phyloP scores from a whole-genome alignment of 129 eudicot genomes.

The Pseudognaphalium luteoalbum region DNA sequence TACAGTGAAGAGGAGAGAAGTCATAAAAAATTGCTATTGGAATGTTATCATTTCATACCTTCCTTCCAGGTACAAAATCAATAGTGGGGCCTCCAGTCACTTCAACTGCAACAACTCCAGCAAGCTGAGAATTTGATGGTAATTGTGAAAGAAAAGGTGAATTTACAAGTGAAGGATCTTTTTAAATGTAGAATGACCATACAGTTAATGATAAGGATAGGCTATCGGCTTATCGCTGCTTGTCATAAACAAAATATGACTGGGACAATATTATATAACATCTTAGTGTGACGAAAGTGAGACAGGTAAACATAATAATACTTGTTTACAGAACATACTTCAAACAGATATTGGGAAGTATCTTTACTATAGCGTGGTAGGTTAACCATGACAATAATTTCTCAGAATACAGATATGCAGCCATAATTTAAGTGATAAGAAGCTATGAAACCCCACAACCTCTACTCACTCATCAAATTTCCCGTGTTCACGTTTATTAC shows the following conservation, averaged over 20 bases:
- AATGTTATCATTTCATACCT: slow-evolving; percentile 44
- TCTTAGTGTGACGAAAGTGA: neutral
- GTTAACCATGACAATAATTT: neutral
- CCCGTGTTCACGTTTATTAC: neutral
- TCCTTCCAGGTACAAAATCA: slow-evolving; percentile 81
- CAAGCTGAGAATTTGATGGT: slow-evolving; percentile 59
- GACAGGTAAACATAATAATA: neutral
- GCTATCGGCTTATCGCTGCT: neutral
- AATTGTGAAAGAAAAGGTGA: slow-evolving; percentile 1
- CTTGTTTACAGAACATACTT: neutral
- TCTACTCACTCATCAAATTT: neutral
- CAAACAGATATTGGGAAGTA: neutral
- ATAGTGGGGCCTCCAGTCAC: slow-evolving; percentile 94
- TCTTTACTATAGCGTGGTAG: neutral
- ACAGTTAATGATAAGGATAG: neutral
- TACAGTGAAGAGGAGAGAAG: neutral
- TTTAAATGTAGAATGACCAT: neutral
- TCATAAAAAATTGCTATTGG: neutral
- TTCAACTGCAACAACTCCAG: slow-evolving; percentile 98
- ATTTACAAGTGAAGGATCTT: neutral
- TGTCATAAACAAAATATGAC: neutral
- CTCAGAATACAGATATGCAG: neutral
- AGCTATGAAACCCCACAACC: neutral
- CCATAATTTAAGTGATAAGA: slow-evolving; percentile 1
- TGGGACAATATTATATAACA: too few species aligned